Conservation (phyloP, 2,329 filamentous ascomycete species). For the Trichoderma guizhouense region DNA sequence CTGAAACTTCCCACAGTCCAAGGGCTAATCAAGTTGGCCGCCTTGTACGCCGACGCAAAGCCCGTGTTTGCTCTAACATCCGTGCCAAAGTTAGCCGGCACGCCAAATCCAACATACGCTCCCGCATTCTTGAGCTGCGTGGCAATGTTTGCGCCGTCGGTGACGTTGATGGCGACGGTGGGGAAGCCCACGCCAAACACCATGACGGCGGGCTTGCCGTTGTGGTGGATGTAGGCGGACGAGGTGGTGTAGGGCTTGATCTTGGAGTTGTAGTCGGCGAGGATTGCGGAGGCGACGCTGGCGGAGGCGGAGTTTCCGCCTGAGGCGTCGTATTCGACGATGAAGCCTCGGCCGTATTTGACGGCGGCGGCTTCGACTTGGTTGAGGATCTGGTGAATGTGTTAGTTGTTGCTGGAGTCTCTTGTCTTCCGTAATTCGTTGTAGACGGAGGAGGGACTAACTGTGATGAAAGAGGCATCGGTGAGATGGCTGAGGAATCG, state of each 20-base stretch:
- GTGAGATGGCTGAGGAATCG: slow-evolving; percentile 10
- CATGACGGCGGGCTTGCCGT: slow-evolving; percentile 13
- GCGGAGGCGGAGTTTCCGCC: slow-evolving; percentile 5
- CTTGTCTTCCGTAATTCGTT: background rate
- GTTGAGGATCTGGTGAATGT: slow-evolving; percentile 3
- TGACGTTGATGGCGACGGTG: background rate
- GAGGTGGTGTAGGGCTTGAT: slow-evolving; percentile 8
- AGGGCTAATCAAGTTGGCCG: slow-evolving; percentile 10
- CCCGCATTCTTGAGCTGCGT: slow-evolving; percentile 5
- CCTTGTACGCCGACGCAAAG: slow-evolving; percentile 9
- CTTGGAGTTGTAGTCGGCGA: slow-evolving; percentile 15
- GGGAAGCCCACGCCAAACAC: slow-evolving; percentile 9
- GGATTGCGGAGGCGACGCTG: background rate
- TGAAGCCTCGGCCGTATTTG: slow-evolving; percentile 14
- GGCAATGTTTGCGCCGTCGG: slow-evolving; percentile 5
- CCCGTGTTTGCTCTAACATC: slow-evolving; percentile 6
- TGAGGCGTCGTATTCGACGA: slow-evolving; percentile 14
- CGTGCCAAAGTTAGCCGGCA: background rate
- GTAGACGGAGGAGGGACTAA: background rate
- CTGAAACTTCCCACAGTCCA: slow-evolving; percentile 14
- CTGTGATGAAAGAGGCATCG: slow-evolving; percentile 6
- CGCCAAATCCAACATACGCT: background rate
- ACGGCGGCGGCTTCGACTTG: slow-evolving; percentile 15
- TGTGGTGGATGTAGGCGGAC: slow-evolving; percentile 11
- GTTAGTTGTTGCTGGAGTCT: background rate